phyloP scores from a whole-genome alignment of 208 protist species.

The Sergeia podlipaevii region DNA sequence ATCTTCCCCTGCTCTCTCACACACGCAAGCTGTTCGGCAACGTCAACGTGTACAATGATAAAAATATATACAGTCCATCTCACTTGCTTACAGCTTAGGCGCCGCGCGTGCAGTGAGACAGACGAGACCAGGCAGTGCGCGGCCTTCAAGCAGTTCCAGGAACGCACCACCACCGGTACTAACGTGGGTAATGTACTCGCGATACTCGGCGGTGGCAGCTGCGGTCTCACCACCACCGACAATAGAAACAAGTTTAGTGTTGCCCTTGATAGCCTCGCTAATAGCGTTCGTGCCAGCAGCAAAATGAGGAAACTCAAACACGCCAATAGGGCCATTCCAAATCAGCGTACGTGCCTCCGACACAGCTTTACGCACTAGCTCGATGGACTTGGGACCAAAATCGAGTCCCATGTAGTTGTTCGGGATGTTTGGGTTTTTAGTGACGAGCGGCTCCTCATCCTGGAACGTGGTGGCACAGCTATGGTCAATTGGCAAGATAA shows the following conservation, averaged over 20 bases:
- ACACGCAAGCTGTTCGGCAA: too few species aligned
- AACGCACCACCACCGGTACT: conserved; percentile 99
- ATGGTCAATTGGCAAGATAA: conserved; percentile 98
- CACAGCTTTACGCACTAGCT: conserved; percentile 72
- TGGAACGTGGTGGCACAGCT: conserved; percentile 93
- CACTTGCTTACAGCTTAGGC: conserved; percentile 76
- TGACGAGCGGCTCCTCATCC: conserved; percentile 73
- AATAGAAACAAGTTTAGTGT: conserved; percentile 87
- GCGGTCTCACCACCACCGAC: conserved; percentile 98
- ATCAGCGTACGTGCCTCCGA: conserved; percentile 89
- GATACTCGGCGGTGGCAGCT: conserved; percentile 87
- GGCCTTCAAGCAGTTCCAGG: conserved; percentile 99
- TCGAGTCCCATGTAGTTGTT: conserved; percentile 95
- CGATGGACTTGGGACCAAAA: conserved; percentile 93
- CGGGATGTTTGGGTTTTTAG: conserved; percentile 75
- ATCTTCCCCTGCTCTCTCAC: too few species aligned
- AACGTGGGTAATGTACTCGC: conserved; percentile 95
- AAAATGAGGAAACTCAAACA: conserved; percentile 98
- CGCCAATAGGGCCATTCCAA: conserved; percentile 98
- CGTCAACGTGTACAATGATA: too few species aligned
- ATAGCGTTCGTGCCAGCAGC: conserved; percentile 81
- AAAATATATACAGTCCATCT: too few species aligned
- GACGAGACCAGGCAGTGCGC: conserved; percentile 92
- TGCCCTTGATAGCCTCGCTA: conserved; percentile 68
- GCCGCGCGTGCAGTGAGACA: conserved; percentile 81